These are phyloP conservation scores for Colletotrichum australisinense DNA, from an alignment of 2,329 filamentous ascomycete species.

Conservation along the genomic window DNA sequence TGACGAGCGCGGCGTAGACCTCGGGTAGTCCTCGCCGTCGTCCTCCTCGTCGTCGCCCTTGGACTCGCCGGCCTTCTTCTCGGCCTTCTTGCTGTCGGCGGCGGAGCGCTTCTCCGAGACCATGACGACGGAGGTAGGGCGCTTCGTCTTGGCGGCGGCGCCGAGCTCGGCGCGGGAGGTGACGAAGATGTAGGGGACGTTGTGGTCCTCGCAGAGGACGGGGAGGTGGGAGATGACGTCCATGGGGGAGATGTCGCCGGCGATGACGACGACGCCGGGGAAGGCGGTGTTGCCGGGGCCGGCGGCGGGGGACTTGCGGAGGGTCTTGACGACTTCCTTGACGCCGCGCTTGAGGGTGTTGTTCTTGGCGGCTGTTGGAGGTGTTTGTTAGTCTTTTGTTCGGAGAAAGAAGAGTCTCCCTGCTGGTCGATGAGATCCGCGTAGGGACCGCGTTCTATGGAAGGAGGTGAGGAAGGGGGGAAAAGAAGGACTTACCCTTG, in stretches of 20 bases:
- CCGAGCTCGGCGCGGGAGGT: constrained; percentile 92
- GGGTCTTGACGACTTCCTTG: constrained; percentile 98
- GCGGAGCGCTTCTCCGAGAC: constrained; percentile 69
- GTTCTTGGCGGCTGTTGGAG: constrained; percentile 83
- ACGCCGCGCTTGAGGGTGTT: constrained; percentile 97
- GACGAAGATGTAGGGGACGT: constrained; percentile 96
- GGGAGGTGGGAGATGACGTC: constrained; percentile 99
- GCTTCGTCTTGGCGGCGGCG: constrained; percentile 92
- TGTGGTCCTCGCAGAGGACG: constrained; percentile 97
- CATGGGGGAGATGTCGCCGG: constrained; percentile 97
- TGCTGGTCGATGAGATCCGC: too few relatives aligned
- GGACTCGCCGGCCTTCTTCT: constrained; percentile 53
- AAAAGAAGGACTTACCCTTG: constrained; percentile 59
- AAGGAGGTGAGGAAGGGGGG: too few relatives aligned
- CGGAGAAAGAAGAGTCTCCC: too few relatives aligned
- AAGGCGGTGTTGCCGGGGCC: constrained; percentile 72
- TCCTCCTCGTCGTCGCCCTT: constrained; percentile 58
- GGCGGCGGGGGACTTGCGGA: constrained; percentile 87
- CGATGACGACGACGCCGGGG: constrained; percentile 87
- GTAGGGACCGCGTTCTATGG: neutral
- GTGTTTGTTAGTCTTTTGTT: constrained; percentile 27
- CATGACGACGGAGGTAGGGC: constrained; percentile 97
- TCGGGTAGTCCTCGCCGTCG: constrained; percentile 71
- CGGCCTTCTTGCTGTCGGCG: constrained; percentile 58
- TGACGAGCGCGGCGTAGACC: constrained; percentile 72